Conservation (phyloP, 2,329 filamentous ascomycete genomes). For the Alternaria incomplexa region DNA sequence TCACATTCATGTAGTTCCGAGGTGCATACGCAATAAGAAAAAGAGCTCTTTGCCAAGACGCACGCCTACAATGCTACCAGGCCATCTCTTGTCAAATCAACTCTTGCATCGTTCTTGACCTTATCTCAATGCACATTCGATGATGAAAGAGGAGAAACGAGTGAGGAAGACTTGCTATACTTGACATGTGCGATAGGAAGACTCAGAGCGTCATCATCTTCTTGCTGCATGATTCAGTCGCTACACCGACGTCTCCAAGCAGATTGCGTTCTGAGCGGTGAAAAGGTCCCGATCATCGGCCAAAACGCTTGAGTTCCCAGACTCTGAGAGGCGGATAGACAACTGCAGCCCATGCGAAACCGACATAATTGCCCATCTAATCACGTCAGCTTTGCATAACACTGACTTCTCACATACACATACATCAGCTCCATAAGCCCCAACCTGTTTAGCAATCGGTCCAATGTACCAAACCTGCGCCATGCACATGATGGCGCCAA, state of each 20-base stretch:
- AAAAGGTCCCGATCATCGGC: conserved; percentile 45
- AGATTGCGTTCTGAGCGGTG: neutral
- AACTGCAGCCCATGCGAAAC: conserved; percentile 64
- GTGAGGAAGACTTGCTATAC: neutral
- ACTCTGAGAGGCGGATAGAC: conserved; percentile 62
- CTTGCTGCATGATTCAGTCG: neutral
- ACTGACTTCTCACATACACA: too few relatives aligned
- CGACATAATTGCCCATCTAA: conserved; percentile 65
- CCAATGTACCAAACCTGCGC: conserved; percentile 73
- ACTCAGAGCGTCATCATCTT: neutral
- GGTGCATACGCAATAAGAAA: neutral
- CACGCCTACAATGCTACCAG: neutral
- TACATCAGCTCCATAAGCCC: conserved; percentile 64
- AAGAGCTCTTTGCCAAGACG: fast-evolving
- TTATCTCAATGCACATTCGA: neutral
- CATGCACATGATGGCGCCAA: conserved; percentile 70
- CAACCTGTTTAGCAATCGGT: conserved; percentile 64
- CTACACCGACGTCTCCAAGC: neutral
- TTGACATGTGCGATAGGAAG: neutral
- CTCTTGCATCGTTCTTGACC: neutral
- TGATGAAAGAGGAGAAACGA: neutral
- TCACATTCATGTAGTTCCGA: neutral
- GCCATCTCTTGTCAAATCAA: neutral
- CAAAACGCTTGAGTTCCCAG: conserved; percentile 58
- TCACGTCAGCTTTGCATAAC: conserved; percentile 2